These are phyloP conservation scores for Prunus davidiana DNA, from an alignment of 306 rosid species.

Conservation along the genomic window DNA sequence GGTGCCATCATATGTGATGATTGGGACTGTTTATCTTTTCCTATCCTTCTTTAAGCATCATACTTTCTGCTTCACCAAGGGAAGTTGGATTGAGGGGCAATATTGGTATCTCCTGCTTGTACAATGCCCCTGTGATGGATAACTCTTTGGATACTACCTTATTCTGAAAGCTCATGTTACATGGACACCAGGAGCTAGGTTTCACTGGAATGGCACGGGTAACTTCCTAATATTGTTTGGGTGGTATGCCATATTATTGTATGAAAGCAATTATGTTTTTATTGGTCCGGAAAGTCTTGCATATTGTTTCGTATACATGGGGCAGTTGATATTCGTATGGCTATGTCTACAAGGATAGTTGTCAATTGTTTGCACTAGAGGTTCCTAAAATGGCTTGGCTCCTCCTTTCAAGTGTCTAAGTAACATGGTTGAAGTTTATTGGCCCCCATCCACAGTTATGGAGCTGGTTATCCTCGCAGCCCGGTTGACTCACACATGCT, in stretches of 20 bases:
- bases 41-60: neutral
- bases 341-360: conserved; percentile 30
- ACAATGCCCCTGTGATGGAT: conserved; percentile 12
- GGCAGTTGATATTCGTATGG: conserved; percentile 10
- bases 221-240: conserved; percentile 23
- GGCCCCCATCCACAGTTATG: conserved; percentile 93
- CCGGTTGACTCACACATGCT: conserved; percentile 94
- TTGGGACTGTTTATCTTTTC: conserved; percentile 29
- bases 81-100: conserved; percentile 36
- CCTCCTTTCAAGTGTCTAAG: conserved; percentile 33
- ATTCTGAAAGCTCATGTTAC: conserved; percentile 40
- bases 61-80: conserved; percentile 18
- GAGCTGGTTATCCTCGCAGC: conserved; percentile 90
- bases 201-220: conserved; percentile 33
- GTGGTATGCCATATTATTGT: conserved; percentile 17
- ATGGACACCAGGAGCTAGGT: conserved; percentile 37
- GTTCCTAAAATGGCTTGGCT: conserved; percentile 38
- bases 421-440: conserved; percentile 40
- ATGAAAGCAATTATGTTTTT: conserved; percentile 23
- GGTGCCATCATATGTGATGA: conserved; percentile 42
- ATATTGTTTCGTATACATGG: conserved; percentile 7
- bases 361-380: conserved; percentile 29
- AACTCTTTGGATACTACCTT: conserved; percentile 27
- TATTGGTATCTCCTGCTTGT: conserved; percentile 30
- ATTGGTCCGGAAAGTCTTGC: conserved; percentile 14